A percentile compares a stretch with the other conserved stretches of the same genome.
phyloP scores from a whole-genome alignment of 495 filamentous ascomycete genomes.

The Penicillium bialowiezense region DNA sequence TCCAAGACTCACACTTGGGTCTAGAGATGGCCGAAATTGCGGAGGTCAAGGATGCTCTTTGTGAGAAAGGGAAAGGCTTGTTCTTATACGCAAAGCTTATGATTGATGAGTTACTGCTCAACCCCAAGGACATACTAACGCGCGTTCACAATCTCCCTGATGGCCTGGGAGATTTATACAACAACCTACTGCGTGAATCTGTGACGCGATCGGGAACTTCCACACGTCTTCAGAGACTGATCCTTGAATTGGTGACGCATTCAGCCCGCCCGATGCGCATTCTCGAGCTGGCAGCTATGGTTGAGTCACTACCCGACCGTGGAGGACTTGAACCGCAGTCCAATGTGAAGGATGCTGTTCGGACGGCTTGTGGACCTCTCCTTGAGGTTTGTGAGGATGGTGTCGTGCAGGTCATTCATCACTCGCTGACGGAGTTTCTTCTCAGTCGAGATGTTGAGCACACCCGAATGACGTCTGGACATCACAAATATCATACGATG shows the following conservation, averaged over 20 bases:
- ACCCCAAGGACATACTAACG: neutral
- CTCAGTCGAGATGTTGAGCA: slow-evolving; percentile 11
- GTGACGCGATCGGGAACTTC: too few relatives aligned
- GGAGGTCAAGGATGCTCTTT: too few relatives aligned
- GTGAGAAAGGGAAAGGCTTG: too few relatives aligned
- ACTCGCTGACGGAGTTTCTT: slow-evolving; percentile 51
- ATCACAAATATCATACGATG: too few relatives aligned
- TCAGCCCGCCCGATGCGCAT: slow-evolving; percentile 48
- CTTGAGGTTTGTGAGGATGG: slow-evolving; percentile 49
- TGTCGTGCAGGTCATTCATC: slow-evolving; percentile 49
- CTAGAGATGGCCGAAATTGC: too few relatives aligned
- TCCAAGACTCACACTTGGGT: too few relatives aligned
- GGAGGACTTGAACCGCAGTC: slow-evolving; percentile 16
- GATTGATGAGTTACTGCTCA: too few relatives aligned
- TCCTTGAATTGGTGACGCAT: slow-evolving; percentile 40
- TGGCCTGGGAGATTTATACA: slow-evolving; percentile 43
- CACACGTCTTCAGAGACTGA: too few relatives aligned
- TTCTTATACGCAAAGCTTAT: too few relatives aligned
- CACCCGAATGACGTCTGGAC: slow-evolving; percentile 2
- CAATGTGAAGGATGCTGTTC: slow-evolving; percentile 1
- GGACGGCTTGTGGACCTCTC: slow-evolving; percentile 45
- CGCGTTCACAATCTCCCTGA: slow-evolving; percentile 25
- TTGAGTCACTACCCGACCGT: slow-evolving; percentile 18
- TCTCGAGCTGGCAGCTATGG: slow-evolving; percentile 42
- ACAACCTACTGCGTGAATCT: slow-evolving; percentile 35